Conservation (phyloP, 345 rosid genomes). For the Citrus inodora region DNA sequence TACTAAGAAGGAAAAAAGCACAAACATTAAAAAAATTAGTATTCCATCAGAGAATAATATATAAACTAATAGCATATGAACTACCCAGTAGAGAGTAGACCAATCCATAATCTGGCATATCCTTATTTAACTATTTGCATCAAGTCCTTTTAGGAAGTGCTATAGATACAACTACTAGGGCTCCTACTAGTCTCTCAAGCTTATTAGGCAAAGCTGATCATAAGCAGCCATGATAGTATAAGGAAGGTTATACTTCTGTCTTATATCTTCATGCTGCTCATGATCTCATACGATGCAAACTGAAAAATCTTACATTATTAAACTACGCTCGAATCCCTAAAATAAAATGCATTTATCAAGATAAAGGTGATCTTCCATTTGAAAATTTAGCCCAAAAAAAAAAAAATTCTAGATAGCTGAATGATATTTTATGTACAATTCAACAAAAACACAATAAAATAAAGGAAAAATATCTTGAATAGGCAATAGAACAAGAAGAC, state of each 20-base stretch:
- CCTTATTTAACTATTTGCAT: neutral
- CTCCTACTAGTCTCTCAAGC: neutral
- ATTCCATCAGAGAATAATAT: neutral
- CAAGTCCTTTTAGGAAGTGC: neutral
- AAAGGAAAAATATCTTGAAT: neutral
- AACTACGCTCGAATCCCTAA: neutral
- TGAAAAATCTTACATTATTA: too few species aligned
- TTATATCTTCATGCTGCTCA: neutral
- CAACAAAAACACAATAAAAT: neutral
- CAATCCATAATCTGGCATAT: neutral
- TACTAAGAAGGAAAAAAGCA: neutral
- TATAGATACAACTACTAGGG: neutral
- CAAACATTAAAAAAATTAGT: neutral
- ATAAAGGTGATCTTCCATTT: neutral
- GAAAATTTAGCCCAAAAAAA: neutral
- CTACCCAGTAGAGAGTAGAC: neutral
- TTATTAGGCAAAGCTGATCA: neutral
- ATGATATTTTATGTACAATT: neutral
- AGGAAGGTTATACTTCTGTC: neutral
- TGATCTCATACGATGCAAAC: neutral
- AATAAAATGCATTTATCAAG: neutral
- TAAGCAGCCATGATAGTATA: neutral
- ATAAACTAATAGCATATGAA: neutral
- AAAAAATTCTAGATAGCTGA: neutral
- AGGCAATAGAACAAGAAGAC: constrained; percentile 9